These are phyloP conservation scores for Cordyceps militaris DNA, from an alignment of 2,329 filamentous ascomycete genomes.

Conservation along the genomic window DNA sequence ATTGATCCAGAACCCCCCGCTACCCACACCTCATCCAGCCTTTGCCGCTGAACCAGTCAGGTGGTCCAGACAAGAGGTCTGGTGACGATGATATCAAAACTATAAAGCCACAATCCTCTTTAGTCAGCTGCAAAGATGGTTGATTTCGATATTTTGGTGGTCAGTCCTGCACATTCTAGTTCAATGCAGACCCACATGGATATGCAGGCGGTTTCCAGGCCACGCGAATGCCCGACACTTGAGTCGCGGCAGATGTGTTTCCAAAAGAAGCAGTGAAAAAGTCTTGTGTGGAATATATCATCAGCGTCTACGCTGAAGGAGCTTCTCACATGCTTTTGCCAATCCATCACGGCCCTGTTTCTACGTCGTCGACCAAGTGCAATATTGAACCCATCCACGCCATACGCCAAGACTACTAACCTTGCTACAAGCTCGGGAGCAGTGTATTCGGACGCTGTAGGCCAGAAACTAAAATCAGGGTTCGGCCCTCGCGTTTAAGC, in stretches of 20 bases:
- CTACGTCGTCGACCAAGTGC: background rate
- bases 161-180: background rate
- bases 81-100: constrained; percentile 9
- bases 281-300: background rate
- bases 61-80: constrained; percentile 8
- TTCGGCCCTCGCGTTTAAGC: background rate
- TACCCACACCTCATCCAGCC: background rate
- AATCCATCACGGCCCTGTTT: no score
- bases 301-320: background rate
- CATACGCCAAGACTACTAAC: no score
- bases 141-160: background rate
- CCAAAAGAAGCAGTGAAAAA: background rate
- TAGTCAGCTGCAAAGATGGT: background rate
- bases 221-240: background rate
- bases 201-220: background rate
- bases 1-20: constrained; percentile 6
- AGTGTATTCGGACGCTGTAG: background rate
- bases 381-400: background rate
- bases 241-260: background rate
- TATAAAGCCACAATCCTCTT: constrained; percentile 10
- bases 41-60: constrained; percentile 9
- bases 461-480: background rate
- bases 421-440: no score
- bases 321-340: no score
- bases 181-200: background rate